Base-by-base conservation (phyloP, 2,329 filamentous ascomycete genomes). In the Hypoxylon sp. region DNA sequence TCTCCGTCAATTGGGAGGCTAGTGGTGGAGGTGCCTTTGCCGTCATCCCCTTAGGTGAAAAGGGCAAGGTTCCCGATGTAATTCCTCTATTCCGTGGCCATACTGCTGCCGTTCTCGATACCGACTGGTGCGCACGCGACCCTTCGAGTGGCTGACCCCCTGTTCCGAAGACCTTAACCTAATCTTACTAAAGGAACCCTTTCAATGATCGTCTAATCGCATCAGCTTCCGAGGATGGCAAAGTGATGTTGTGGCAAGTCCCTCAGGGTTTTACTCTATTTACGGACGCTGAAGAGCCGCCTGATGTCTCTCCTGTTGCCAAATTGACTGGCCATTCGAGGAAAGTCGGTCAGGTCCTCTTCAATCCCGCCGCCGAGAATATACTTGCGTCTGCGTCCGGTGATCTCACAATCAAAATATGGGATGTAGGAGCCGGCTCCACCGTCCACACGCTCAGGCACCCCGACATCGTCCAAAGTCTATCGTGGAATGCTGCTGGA, bases 1-100 rank as follows among this genome's bases (percentile, higher is more conserved):
- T 99, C 73, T 91, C 96, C 4, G 94, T 99, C 82, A 99, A 99
- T 85, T 99, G 96, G 96, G 95, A 99, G 81, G 87, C 96, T 38
- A 92, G 93, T 78, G 96, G 96, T 68, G 96, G 96, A 75, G 96
- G 96, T 77, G 95, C 96, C 73, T 98, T 99, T 77, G 96, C 96
- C 58, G 95, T 99, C 72, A 93, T 99, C 72, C 96, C 96, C 65
- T 81, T 97, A 74, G 87, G 90, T 72, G 95, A 99, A 85, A 90
- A 87, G 74, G 96, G 96, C 70, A 94, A 96, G 81, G 81, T 96
- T 56, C 96, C 96, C 51, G 96, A 98, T 78, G 90, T 92, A 76
- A 91, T 99, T 73, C 96, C 96, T 65, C 85, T 99, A 75, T 99
- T 98, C 81, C 91, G 96, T 73, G 96, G 96, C 65, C 96, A 99